These are phyloP conservation scores for Phanerochaete sordida DNA, from an alignment of 768 basidiomycete species.

Conservation along the genomic window DNA sequence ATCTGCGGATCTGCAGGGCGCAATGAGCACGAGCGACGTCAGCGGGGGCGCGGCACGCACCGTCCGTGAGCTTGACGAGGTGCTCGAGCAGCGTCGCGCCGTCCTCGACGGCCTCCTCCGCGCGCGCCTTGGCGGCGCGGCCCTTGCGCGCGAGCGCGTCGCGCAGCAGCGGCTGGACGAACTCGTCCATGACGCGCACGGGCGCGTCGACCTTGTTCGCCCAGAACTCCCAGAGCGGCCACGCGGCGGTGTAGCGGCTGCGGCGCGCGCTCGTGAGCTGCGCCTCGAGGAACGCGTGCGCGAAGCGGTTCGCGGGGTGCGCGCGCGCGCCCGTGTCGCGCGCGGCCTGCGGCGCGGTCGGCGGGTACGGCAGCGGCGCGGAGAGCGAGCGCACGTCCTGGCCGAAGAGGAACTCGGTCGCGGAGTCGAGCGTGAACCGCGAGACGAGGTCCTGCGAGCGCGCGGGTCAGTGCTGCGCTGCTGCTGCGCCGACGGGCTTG, in stretches of 20 bases:
- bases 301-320: conserved; percentile 32
- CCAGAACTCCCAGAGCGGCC: conserved; percentile 54
- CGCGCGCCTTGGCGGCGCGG: conserved; percentile 14
- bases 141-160: conserved; percentile 40
- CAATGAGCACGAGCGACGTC: not conserved
- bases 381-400: conserved; percentile 43
- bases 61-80: conserved; percentile 17
- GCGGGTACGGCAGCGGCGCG: conserved; percentile 47
- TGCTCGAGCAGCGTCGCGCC: conserved; percentile 25
- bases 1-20: conserved; percentile 32
- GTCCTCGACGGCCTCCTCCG: conserved; percentile 16
- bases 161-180: conserved; percentile 50
- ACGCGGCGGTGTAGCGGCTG: conserved; percentile 37
- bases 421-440: conserved; percentile 58
- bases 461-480: not conserved
- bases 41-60: not conserved
- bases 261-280: conserved; percentile 41
- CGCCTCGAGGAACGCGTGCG: conserved; percentile 46
- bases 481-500: not conserved
- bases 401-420: conserved; percentile 56
- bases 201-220: conserved; percentile 41
- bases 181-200: conserved; percentile 45
- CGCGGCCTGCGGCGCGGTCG: conserved; percentile 20
- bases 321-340: conserved; percentile 1
- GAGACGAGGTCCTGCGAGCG: conserved; percentile 43